Evolutionary conservation across 1,139 yeast species (phyloP).

Genomic region (Hansenula lynferdii): DNA sequence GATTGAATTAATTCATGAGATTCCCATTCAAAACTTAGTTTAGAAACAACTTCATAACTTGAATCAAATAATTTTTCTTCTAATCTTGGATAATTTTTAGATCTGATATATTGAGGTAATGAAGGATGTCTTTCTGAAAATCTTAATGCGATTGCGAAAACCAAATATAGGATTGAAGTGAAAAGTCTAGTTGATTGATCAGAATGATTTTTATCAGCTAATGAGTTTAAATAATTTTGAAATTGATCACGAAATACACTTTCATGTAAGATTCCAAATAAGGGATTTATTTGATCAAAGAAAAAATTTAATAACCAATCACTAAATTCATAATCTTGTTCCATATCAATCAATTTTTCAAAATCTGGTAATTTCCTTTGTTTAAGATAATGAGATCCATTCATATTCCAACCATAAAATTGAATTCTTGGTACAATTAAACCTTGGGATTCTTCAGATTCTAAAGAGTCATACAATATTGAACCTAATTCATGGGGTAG

Average conservation of each 20-base stretch:
- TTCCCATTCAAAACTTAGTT: slow-evolving; percentile 63
- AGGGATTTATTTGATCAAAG: slow-evolving; percentile 48
- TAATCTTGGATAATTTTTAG: slow-evolving; percentile 29
- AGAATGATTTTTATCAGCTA: slow-evolving; percentile 19
- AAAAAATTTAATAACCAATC: slow-evolving; percentile 35
- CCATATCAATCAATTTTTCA: slow-evolving; percentile 9
- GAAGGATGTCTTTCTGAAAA: slow-evolving; percentile 42
- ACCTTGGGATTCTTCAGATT: slow-evolving; percentile 29
- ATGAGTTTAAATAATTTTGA: slow-evolving; percentile 29
- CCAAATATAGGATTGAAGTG: slow-evolving; percentile 45
- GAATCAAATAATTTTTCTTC: slow-evolving; percentile 53
- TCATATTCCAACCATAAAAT: slow-evolving; percentile 64
- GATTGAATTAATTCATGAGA: slow-evolving; percentile 60
- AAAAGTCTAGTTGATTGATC: slow-evolving; percentile 33
- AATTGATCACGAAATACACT: slow-evolving; percentile 50
- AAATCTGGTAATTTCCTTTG: slow-evolving; percentile 26
- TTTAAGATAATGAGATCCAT: slow-evolving; percentile 48
- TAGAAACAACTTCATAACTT: slow-evolving; percentile 41
- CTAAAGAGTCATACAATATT: slow-evolving; percentile 33
- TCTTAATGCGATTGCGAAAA: slow-evolving; percentile 49
- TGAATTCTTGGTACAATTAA: slow-evolving; percentile 52
- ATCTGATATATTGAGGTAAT: slow-evolving; percentile 7
- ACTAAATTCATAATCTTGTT: slow-evolving; percentile 12
- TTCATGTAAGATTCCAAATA: slow-evolving; percentile 51
- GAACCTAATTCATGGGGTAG: slow-evolving; percentile 42